These are phyloP conservation scores for Pluteus cervinus DNA, from an alignment of 768 basidiomycete genomes.

Conservation along the genomic window DNA sequence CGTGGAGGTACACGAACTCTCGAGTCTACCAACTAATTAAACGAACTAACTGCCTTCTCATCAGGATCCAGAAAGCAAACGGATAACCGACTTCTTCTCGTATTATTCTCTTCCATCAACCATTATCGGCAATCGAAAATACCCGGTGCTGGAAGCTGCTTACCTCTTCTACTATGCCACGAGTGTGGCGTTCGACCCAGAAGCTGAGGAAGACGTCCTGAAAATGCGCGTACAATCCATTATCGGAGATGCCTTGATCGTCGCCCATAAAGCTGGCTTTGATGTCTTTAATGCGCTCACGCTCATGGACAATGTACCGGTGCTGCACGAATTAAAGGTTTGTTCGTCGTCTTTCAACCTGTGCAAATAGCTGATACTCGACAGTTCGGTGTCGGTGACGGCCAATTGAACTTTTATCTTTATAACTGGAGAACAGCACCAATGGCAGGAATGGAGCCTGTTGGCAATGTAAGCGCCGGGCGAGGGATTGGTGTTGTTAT, in stretches of 20 bases:
- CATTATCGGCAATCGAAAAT: slow-evolving; percentile 71
- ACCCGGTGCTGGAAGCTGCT: slow-evolving; percentile 79
- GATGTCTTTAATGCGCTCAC: slow-evolving; percentile 97
- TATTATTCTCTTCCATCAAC: slow-evolving; percentile 97
- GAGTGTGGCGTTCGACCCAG: slow-evolving; percentile 59
- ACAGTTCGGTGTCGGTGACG: slow-evolving; percentile 92
- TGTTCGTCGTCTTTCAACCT: slow-evolving; percentile 14
- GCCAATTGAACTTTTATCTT: slow-evolving; percentile 84
- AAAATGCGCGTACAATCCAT: slow-evolving; percentile 67
- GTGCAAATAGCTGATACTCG: slow-evolving; percentile 6
- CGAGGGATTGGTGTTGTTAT: slow-evolving; percentile 90
- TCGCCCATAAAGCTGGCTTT: slow-evolving; percentile 82
- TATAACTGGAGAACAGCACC: slow-evolving; percentile 92
- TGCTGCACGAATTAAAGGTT: slow-evolving; percentile 83
- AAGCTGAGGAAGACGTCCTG: slow-evolving; percentile 55
- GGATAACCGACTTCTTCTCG: slow-evolving; percentile 93
- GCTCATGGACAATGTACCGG: slow-evolving; percentile 85
- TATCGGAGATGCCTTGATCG: slow-evolving; percentile 71
- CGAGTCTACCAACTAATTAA: not conserved
- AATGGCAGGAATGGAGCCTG: slow-evolving; percentile 61
- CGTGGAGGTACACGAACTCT: slow-evolving; percentile 63
- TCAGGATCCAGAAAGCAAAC: slow-evolving; percentile 75
- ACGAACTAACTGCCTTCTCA: not conserved
- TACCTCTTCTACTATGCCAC: slow-evolving; percentile 97
- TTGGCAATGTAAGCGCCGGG: slow-evolving; percentile 53